phyloP scores from a whole-genome alignment of 805 yeast genomes.

The Candida ulmi region DNA sequence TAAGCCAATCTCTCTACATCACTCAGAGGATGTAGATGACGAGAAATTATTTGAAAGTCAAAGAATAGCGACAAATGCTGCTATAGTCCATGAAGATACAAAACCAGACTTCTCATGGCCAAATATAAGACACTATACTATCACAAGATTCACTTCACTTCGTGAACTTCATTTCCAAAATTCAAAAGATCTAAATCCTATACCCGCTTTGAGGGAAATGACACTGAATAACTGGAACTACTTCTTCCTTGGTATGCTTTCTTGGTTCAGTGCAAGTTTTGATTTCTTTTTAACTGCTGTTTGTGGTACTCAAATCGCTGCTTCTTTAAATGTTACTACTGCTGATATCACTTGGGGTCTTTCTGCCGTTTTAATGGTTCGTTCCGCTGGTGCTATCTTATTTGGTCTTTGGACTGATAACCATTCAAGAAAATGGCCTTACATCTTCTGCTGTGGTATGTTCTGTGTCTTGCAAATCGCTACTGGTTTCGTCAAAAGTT shows the following conservation, averaged over 20 bases:
- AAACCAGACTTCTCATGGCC: constrained; percentile 9
- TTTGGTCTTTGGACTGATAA: constrained; percentile 62
- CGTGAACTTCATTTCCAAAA: constrained; percentile 18
- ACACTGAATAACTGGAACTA: constrained; percentile 45
- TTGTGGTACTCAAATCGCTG: constrained; percentile 49
- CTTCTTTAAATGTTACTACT: constrained; percentile 37
- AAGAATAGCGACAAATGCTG: no score
- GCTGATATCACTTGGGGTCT: constrained; percentile 67
- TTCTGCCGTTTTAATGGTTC: constrained; percentile 64
- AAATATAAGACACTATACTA: constrained; percentile 13
- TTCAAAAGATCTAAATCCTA: constrained; percentile 33
- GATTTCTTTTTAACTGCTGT: constrained; percentile 64
- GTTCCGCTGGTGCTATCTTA: constrained; percentile 64
- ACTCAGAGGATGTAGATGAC: no score
- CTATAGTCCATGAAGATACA: constrained; percentile 1
- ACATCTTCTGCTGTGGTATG: constrained; percentile 43
- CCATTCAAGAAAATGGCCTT: constrained; percentile 66
- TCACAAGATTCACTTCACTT: constrained; percentile 23
- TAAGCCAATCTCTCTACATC: no score
- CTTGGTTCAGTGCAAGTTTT: constrained; percentile 72
- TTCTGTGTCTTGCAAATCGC: constrained; percentile 57
- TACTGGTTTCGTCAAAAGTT: constrained; percentile 56
- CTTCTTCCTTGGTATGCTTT: constrained; percentile 52
- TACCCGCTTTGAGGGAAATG: constrained; percentile 34
- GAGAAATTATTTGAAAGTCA: no score